Conservation (phyloP, 192 early-diverging fungal species). For the Coemansia umbellata region DNA sequence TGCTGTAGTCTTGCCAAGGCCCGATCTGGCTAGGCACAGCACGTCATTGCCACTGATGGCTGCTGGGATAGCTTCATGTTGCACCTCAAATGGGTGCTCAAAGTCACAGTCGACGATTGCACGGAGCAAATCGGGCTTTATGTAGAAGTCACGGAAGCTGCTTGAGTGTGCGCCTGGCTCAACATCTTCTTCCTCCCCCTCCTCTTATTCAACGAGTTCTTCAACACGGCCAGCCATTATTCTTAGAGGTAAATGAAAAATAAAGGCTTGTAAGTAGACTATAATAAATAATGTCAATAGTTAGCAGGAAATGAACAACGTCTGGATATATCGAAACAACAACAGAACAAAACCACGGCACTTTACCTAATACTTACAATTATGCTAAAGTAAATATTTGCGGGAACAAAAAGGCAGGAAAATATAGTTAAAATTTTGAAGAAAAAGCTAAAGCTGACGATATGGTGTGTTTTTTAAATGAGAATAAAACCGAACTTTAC, state of each 20-base stretch:
- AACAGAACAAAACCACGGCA: too few relatives aligned
- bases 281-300: neutral
- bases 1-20: constrained; percentile 98
- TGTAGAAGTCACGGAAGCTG: constrained; percentile 95
- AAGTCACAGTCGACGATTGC: constrained; percentile 98
- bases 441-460: too few relatives aligned
- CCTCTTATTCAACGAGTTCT: constrained; percentile 95
- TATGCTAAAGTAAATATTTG: too few relatives aligned
- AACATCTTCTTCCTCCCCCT: constrained; percentile 77
- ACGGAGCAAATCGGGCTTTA: constrained; percentile 92
- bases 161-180: constrained; percentile 89
- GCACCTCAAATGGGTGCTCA: constrained; percentile 98
- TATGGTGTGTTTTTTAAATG: too few relatives aligned
- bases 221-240: constrained; percentile 67
- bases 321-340: too few relatives aligned
- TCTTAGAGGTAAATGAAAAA: neutral
- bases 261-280: too few relatives aligned
- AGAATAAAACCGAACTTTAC: too few relatives aligned
- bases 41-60: constrained; percentile 96
- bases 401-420: too few relatives aligned
- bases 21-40: constrained; percentile 96
- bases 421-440: too few relatives aligned
- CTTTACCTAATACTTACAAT: too few relatives aligned
- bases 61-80: constrained; percentile 98
- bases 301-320: too few relatives aligned